A percentile compares a stretch with the other conserved stretches of the same genome.
Evolutionary conservation across 2,329 filamentous ascomycete genomes (phyloP).

Genomic region (Dryadomyces quercus-mongolicae): DNA sequence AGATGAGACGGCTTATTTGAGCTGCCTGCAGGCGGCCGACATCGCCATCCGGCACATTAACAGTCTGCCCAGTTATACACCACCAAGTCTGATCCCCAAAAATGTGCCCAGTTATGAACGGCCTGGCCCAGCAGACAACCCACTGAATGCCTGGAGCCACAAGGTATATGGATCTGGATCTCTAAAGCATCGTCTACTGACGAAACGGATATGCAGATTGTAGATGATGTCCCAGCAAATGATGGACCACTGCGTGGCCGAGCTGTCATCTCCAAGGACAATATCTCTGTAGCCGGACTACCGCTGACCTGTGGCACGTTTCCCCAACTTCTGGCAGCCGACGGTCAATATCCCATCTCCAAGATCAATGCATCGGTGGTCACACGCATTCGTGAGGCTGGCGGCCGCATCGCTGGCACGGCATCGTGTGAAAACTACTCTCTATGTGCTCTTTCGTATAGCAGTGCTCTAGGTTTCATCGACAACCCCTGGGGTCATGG

Average conservation of each 20-base stretch:
- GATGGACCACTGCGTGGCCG: constrained; percentile 56
- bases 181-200: too few relatives aligned
- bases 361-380: constrained; percentile 39
- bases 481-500: constrained; percentile 58
- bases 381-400: constrained; percentile 36
- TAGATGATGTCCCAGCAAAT: too few relatives aligned
- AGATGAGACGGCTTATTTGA: too few relatives aligned
- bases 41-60: too few relatives aligned
- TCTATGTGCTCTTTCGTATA: constrained; percentile 46
- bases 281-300: constrained; percentile 56
- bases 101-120: too few relatives aligned
- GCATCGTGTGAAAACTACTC: constrained; percentile 57
- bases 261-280: constrained; percentile 62
- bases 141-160: constrained; percentile 20
- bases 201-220: too few relatives aligned
- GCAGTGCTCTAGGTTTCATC: constrained; percentile 62
- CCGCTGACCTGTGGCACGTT: constrained; percentile 41
- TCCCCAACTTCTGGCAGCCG: background rate
- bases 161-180: too few relatives aligned
- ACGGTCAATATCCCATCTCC: constrained; percentile 46
- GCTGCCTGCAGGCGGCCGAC: too few relatives aligned
- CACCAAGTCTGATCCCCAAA: too few relatives aligned
- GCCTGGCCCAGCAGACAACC: constrained; percentile 11
- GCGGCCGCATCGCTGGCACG: constrained; percentile 59
- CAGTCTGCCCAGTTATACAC: too few relatives aligned